Conservation (phyloP, 1,284 basidiomycete genomes). For the Fomitiporia mediterranea region DNA sequence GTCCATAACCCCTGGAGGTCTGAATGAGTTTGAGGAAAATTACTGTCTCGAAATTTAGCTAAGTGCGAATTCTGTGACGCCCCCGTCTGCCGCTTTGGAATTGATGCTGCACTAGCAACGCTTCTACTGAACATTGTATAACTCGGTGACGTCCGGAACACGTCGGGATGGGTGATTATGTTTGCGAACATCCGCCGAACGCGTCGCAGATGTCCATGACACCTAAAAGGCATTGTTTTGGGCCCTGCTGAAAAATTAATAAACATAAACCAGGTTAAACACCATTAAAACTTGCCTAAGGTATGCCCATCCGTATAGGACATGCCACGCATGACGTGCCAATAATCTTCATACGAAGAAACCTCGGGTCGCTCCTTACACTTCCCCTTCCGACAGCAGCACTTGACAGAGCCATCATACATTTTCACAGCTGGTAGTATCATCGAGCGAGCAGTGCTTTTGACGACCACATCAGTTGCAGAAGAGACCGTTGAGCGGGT, state of each 20-base stretch:
- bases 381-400: conserved; percentile 16
- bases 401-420: background rate
- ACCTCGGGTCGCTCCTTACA: conserved; percentile 6
- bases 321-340: background rate
- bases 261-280: too few species aligned
- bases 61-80: background rate
- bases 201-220: conserved; percentile 3
- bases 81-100: conserved; percentile 14
- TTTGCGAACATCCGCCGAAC: conserved; percentile 3
- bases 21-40: background rate
- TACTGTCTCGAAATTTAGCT: background rate
- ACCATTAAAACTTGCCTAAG: too few species aligned
- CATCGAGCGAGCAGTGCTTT: background rate
- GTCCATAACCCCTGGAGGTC: conserved; percentile 5
- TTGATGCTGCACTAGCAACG: conserved; percentile 18
- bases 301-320: too few species aligned
- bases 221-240: background rate
- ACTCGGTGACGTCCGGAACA: conserved; percentile 16
- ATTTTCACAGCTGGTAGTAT: background rate
- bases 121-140: conserved; percentile 20
- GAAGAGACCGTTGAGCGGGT: conserved; percentile 10
- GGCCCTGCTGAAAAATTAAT: too few species aligned
- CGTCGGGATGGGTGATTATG: background rate
- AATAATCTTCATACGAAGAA: background rate
- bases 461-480: background rate